Base-by-base conservation (phyloP, 139 green algal genomes). In the Chlorokybus atmophyticus region DNA sequence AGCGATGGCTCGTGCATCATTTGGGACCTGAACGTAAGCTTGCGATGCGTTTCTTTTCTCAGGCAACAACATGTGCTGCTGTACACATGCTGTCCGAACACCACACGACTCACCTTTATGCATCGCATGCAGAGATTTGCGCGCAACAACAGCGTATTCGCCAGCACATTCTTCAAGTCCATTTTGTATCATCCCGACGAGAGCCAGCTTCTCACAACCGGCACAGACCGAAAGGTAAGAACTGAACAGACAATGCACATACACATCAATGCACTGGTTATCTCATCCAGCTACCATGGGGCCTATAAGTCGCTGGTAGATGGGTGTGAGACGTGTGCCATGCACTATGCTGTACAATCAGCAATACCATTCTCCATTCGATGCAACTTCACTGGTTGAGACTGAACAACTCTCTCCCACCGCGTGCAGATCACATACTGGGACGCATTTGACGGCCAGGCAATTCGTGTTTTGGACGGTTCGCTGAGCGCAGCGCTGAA, bases 1-100 rank as follows among this genome's bases (percentile, higher is more conserved):
- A 71, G 50, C 17, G 85, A 94, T 62, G 85, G 85, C 62, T 75
- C 50, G 51, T 89, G 81, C 75, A 86, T 94, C 73, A 78, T 93
- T 35, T 94, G 85, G 85, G 82, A 92, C 67, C 55, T 94, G 38
- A 24, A 2, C 40, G 48, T 55, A 14, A 40, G 48, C 38, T n/a
- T n/a, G n/a, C n/a, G n/a, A n/a, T n/a, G n/a, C n/a, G n/a, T n/a
- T n/a, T n/a, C n/a, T n/a, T n/a, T n/a, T n/a, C n/a, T n/a, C n/a
- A n/a, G n/a, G n/a, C n/a, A n/a, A n/a, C n/a, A n/a, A n/a, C n/a
- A n/a, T n/a, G n/a, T n/a, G n/a, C n/a, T n/a, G n/a, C n/a, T n/a
- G n/a, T n/a, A n/a, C n/a, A n/a, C n/a, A n/a, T n/a, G n/a, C n/a
- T n/a, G n/a, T n/a, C n/a, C n/a, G n/a, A n/a, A n/a, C n/a, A n/a